These are phyloP conservation scores for Gaertneriomyces sp. DNA, from an alignment of 192 early-diverging fungal genomes.

Conservation along the genomic window DNA sequence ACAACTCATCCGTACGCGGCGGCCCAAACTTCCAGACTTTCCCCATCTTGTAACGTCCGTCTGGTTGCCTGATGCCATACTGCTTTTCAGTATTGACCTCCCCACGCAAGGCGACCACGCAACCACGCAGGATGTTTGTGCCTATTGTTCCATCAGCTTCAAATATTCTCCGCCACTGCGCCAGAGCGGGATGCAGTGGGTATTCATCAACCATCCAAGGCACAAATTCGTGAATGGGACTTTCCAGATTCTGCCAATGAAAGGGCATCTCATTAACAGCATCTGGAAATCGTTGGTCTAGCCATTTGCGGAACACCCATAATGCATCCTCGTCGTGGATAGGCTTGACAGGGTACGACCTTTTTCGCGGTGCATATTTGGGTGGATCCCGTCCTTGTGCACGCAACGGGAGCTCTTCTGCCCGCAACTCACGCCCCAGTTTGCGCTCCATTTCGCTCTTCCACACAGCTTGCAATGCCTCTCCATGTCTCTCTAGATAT, in stretches of 20 bases:
- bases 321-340: constrained; percentile 4
- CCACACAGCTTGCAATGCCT: constrained; percentile 12
- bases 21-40: constrained; percentile 11
- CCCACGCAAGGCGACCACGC: not conserved
- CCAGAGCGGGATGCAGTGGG: constrained; percentile 3
- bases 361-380: constrained; percentile 1
- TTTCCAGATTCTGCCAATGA: constrained; percentile 11
- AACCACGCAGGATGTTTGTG: constrained; percentile 8
- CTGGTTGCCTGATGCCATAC: not conserved
- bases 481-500: constrained; percentile 9
- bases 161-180: not conserved
- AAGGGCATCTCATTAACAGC: constrained; percentile 3
- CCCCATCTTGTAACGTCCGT: constrained; percentile 3
- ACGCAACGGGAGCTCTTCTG: constrained; percentile 1
- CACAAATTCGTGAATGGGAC: not conserved
- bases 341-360: constrained; percentile 7
- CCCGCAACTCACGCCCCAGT: not conserved
- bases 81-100: constrained; percentile 7
- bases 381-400: constrained; percentile 3
- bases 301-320: constrained; percentile 24
- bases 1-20: constrained; percentile 5
- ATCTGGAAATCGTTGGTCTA: constrained; percentile 15
- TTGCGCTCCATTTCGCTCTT: constrained; percentile 1
- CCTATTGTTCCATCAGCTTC: not conserved
- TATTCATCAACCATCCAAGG: not conserved